Conservation (phyloP, 352 stramenopile species). For the Poterioochromonas sp. region DNA sequence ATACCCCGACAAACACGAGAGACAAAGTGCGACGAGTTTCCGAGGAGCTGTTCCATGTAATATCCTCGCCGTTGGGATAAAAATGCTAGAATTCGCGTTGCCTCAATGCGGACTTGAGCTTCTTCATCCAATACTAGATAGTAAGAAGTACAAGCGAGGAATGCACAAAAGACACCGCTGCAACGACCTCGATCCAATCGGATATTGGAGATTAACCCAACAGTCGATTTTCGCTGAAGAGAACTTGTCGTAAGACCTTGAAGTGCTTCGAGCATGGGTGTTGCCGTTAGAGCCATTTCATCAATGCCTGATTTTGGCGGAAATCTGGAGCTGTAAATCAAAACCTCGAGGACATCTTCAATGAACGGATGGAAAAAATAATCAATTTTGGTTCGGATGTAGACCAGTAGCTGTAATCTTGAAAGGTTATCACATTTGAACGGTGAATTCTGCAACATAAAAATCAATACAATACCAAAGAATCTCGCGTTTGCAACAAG, state of each 20-base stretch:
- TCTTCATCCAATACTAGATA: not conserved
- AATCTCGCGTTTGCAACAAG: too few species aligned
- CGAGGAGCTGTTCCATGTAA: not conserved
- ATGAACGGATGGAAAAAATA: too few species aligned
- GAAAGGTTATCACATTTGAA: too few species aligned
- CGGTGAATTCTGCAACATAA: too few species aligned
- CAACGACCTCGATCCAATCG: not conserved
- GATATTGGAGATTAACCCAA: not conserved
- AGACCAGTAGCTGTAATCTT: too few species aligned
- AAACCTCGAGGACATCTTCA: too few species aligned
- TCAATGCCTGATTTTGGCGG: too few species aligned
- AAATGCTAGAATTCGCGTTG: not conserved
- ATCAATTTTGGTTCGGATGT: too few species aligned
- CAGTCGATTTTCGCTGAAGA: not conserved
- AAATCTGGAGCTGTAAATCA: too few species aligned
- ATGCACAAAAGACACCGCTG: not conserved
- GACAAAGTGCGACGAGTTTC: not conserved
- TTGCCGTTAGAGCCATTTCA: not conserved
- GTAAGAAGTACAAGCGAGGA: not conserved
- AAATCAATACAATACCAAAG: too few species aligned
- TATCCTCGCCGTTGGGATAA: not conserved
- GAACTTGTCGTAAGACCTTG: not conserved
- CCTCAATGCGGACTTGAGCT: not conserved
- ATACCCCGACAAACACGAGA: not conserved
- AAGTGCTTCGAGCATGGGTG: not conserved